Evolutionary conservation across 331 rosid species (phyloP), one percentile per base, ranked within the genome.

Genomic region (Quercus lobata): DNA sequence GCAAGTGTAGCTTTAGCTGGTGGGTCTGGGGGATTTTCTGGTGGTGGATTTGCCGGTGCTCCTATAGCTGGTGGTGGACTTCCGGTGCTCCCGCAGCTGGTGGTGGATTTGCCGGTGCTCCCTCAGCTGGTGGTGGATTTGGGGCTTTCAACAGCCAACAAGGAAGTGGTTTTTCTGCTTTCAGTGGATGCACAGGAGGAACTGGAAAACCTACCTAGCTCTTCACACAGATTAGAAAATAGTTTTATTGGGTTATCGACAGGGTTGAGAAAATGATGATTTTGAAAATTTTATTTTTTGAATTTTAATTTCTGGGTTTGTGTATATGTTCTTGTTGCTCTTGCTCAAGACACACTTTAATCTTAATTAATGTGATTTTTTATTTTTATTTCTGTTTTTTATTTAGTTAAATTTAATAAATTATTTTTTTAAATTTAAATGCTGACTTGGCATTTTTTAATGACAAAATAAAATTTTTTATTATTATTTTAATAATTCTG

Each of bases 161-260:
- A 82, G 97, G 91, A 74, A 77, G 94, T 77, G 92, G 92, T 68
- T 92, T 90, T 84, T 54, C 90, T 70, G 88, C 82, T 56, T 88
- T 86, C 60, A 80, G 89, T 18, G 24, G 82, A 18, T 81, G 30
- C 81, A n/a, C 76, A 25, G 97, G 89, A 66, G 90, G 84, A 76
- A 78, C 78, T 72, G 91, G 82, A 70, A 91, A 89, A 84, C 97
- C 96, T 74, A 85, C 92, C 17, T 90, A 90, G 84, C 82, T 93
- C 70, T 93, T 95, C 89, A 92, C 98, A 72, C 97, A 91, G 81
- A 95, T 95, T 80, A 90, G 98, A 82, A 95, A 89, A 84, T 95
- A 93, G 85, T 77, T 54, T 15, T 29, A 41, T 8, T 17, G 57
- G n/a, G 57, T 7, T 25, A 25, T 61, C 27, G 0, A 2, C 27